Evolutionary conservation across 1,284 basidiomycete species (phyloP).

Genomic region (Pseudozyma sp.): DNA sequence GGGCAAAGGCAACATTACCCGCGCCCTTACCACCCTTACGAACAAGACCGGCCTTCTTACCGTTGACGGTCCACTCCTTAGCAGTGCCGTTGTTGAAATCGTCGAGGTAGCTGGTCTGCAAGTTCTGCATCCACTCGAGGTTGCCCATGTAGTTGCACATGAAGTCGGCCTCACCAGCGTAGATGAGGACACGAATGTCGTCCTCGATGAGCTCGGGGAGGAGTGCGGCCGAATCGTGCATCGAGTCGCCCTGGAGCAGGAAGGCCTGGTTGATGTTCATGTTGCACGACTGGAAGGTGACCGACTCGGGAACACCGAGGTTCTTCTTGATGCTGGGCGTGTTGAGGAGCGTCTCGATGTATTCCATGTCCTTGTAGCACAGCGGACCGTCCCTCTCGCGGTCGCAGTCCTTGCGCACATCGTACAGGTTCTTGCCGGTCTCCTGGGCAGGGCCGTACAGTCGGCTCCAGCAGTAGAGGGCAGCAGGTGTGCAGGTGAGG

Average conservation of each 20-base stretch:
- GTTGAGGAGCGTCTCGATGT: slow-evolving; percentile 66
- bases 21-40: slow-evolving; percentile 62
- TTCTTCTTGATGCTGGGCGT: slow-evolving; percentile 76
- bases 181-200: slow-evolving; percentile 81
- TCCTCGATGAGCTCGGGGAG: slow-evolving; percentile 80
- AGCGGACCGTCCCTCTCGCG: slow-evolving; percentile 75
- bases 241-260: slow-evolving; percentile 79
- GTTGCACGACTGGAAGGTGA: slow-evolving; percentile 74
- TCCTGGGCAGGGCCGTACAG: slow-evolving; percentile 72
- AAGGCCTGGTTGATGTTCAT: slow-evolving; percentile 76
- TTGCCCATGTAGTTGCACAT: slow-evolving; percentile 70
- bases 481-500: slow-evolving; percentile 73
- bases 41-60: slow-evolving; percentile 57
- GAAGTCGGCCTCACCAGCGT: slow-evolving; percentile 86
- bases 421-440: slow-evolving; percentile 75
- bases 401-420: slow-evolving; percentile 82
- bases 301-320: slow-evolving; percentile 77
- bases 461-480: slow-evolving; percentile 70
- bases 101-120: slow-evolving; percentile 56
- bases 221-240: slow-evolving; percentile 80
- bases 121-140: slow-evolving; percentile 58
- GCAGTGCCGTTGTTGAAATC: slow-evolving; percentile 59
- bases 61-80: slow-evolving; percentile 45
- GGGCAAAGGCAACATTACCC: slow-evolving; percentile 57
- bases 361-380: slow-evolving; percentile 76